Percentiles rank a stretch among this genome's conserved stretches.
These are phyloP conservation scores for Candida nonsorbophila DNA, from an alignment of 805 yeast species.

Conservation along the genomic window DNA sequence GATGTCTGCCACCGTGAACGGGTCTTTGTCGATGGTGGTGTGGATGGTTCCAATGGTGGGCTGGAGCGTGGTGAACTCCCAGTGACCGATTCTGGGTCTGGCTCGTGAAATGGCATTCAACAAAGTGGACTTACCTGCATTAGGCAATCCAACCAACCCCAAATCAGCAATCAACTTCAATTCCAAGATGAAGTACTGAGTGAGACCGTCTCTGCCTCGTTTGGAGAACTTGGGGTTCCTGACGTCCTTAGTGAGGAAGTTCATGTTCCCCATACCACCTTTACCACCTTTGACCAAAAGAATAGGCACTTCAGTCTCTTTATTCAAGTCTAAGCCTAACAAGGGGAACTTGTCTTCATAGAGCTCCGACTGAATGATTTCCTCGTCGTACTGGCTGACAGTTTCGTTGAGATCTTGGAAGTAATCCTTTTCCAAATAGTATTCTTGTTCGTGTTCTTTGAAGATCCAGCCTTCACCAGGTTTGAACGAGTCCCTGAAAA, in stretches of 20 bases:
- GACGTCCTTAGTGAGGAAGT: conserved; percentile 75
- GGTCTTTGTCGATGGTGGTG: conserved; percentile 54
- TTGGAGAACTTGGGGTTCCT: conserved; percentile 90
- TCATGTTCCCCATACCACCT: conserved; percentile 97
- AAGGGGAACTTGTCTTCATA: conserved; percentile 68
- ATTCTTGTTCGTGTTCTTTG: conserved; percentile 69
- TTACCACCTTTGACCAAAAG: conserved; percentile 76
- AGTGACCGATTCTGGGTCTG: conserved; percentile 86
- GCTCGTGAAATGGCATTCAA: conserved; percentile 85
- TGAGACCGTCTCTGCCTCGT: conserved; percentile 66
- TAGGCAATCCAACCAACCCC: conserved; percentile 92
- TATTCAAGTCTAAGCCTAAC: conserved; percentile 69
- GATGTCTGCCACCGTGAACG: conserved; percentile 93
- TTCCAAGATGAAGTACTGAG: conserved; percentile 69
- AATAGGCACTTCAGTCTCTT: conserved; percentile 60
- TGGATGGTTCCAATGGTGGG: conserved; percentile 89
- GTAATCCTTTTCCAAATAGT: conserved; percentile 60
- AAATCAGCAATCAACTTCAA: conserved; percentile 85
- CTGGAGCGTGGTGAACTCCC: conserved; percentile 93
- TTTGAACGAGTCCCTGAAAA: conserved; percentile 54
- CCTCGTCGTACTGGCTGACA: conserved; percentile 62
- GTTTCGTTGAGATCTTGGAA: conserved; percentile 59
- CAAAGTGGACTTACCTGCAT: conserved; percentile 93
- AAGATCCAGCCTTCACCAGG: conserved; percentile 89
- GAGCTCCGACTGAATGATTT: conserved; percentile 52